Base-by-base conservation (phyloP, 192 early-diverging fungal species). In the Coemansia sp. region DNA sequence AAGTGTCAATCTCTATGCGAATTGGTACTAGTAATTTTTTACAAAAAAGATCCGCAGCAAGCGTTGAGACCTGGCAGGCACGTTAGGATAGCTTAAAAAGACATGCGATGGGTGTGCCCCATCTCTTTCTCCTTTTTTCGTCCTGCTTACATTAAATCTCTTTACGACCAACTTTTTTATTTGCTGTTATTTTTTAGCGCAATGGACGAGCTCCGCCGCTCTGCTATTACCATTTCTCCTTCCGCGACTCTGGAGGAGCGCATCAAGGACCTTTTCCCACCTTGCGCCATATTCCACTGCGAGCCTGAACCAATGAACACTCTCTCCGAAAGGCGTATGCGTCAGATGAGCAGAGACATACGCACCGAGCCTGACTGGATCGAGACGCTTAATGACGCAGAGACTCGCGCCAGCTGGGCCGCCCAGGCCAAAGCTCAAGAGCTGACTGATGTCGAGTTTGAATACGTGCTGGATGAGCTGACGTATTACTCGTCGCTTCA, bases 321-420 rank as follows among this genome's bases (percentile, higher is more conserved):
- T 16, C 28, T 32, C 16, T 19, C 47, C 2, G 55, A 30, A 32
- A 28, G 32, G 58, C 57, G 33, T 35, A 35, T 35, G 33, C 33
- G 33, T 35, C 33, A 35, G 33, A 35, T 35, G 33, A 35, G 33
- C 49, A 60, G 66, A n/a, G 49, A 59, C 8, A 70, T 86, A 35
- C 81, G 73, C 17, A 61, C 66, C 13, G 74, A 80, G 58, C 68
- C 64, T 0, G 11, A 69, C 4, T 86, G 84, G 84, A 42, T 57
- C 2, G 30, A 30, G 2, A 49, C 46, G 43, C 35, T 63, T 13
- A 44, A 52, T 58, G 70, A 63, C 30, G 40, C 39, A 21, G 38
- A 32, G 47, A 78, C 50, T 16, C 67, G 33, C 6, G 17, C 9
- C 61, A 67, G 7, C 19, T 59, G 43, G 58, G 19, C 30, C 23